Conservation (phyloP, 345 rosid species). For the Turnera subulata region DNA sequence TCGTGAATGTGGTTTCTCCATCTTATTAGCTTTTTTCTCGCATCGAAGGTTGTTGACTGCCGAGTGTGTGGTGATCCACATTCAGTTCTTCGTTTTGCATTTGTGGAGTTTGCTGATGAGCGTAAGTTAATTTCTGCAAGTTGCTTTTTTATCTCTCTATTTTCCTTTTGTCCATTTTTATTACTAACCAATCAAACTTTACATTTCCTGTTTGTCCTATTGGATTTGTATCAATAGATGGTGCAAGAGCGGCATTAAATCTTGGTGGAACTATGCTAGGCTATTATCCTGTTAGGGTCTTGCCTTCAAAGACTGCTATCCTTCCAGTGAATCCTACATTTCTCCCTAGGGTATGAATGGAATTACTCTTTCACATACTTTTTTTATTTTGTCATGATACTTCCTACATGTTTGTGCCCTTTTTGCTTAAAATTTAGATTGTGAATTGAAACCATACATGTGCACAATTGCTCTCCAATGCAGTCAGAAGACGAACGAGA, state of each 20-base stretch:
- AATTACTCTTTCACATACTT: slow-evolving; percentile 4
- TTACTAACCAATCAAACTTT: background rate
- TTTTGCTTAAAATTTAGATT: background rate
- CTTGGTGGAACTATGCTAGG: slow-evolving; percentile 86
- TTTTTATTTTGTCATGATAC: no score
- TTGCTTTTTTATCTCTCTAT: background rate
- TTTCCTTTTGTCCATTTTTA: no score
- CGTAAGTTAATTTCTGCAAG: slow-evolving; percentile 41
- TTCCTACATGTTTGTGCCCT: slow-evolving; percentile 3
- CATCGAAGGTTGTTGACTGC: slow-evolving; percentile 80
- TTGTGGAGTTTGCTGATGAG: slow-evolving; percentile 86
- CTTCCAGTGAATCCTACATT: slow-evolving; percentile 94
- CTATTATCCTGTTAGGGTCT: slow-evolving; percentile 77
- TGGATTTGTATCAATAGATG: slow-evolving; percentile 42
- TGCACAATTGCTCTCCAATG: slow-evolving; percentile 5
- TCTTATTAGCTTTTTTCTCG: slow-evolving; percentile 7
- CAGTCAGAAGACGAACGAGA: slow-evolving; percentile 97
- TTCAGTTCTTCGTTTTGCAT: slow-evolving; percentile 94
- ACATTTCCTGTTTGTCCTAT: slow-evolving; percentile 8
- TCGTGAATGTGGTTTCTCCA: background rate
- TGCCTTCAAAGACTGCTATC: slow-evolving; percentile 93
- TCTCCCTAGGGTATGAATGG: slow-evolving; percentile 71
- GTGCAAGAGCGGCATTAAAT: slow-evolving; percentile 69
- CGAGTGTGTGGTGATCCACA: slow-evolving; percentile 93
- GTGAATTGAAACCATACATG: no score